These are phyloP conservation scores for Zygoascus ofunaensis DNA, from an alignment of 805 yeast species.

Conservation along the genomic window DNA sequence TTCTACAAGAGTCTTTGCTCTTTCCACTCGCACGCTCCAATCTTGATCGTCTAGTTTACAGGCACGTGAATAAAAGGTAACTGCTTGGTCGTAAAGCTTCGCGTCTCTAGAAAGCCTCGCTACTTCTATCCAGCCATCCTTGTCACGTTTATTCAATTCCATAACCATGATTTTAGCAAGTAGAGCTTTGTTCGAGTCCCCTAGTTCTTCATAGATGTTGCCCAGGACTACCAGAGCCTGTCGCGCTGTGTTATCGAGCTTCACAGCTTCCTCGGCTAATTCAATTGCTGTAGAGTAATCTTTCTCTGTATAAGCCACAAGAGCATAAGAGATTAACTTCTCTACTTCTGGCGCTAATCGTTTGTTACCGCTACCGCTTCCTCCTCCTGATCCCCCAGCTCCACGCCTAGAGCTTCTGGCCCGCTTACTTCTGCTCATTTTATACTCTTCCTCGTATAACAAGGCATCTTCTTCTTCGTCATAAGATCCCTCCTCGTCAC, in stretches of 20 bases:
- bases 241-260: conserved; percentile 22
- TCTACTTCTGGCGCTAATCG: conserved; percentile 63
- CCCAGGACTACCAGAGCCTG: conserved; percentile 25
- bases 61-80: conserved; percentile 67
- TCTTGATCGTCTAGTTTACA: conserved; percentile 77
- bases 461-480: conserved; percentile 18
- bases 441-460: neutral
- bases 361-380: conserved; percentile 4
- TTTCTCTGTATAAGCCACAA: conserved; percentile 64
- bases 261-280: conserved; percentile 26
- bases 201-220: conserved; percentile 41
- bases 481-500: conserved; percentile 25
- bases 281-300: conserved; percentile 28
- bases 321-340: conserved; percentile 57
- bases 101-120: conserved; percentile 73
- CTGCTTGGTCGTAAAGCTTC: conserved; percentile 50
- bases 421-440: neutral
- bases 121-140: conserved; percentile 75
- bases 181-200: conserved; percentile 28
- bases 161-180: conserved; percentile 43
- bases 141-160: conserved; percentile 65
- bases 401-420: neutral
- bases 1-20: conserved; percentile 37
- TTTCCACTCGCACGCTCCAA: conserved; percentile 65
- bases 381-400: neutral